Conservation (phyloP, 2,329 filamentous ascomycete species). For the Phialophora verrucosa region DNA sequence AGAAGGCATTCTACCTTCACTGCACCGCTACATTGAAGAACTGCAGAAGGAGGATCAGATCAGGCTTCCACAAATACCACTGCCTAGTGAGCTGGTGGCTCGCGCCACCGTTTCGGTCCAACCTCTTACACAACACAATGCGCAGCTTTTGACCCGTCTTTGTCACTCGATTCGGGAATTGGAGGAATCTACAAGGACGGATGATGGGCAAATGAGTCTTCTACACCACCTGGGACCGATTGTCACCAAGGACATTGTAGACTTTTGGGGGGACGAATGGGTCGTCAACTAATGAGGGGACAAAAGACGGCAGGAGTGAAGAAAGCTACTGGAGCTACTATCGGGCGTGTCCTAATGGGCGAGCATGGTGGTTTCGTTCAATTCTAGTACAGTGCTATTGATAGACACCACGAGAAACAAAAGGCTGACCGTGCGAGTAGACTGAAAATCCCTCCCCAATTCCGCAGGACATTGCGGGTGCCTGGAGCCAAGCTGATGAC, state of each 20-base stretch:
- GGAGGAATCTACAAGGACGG: conserved; percentile 35
- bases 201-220: conserved; percentile 24
- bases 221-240: conserved; percentile 20
- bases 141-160: conserved; percentile 44
- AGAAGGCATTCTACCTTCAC: conserved; percentile 18
- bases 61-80: background rate
- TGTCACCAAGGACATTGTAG: conserved; percentile 29
- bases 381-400: background rate
- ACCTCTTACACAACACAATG: conserved; percentile 42
- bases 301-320: background rate
- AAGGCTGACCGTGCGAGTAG: background rate
- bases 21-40: conserved; percentile 21
- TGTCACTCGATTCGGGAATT: conserved; percentile 38
- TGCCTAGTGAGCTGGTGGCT: conserved; percentile 31
- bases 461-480: background rate
- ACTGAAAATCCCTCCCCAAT: conserved; percentile 1
- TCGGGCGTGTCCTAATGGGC: background rate
- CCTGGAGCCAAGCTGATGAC: conserved; percentile 20
- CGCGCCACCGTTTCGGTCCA: conserved; percentile 34
- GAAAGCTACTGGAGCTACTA: background rate
- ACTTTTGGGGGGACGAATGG: conserved; percentile 39
- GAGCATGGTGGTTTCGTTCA: background rate
- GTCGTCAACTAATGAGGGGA: conserved; percentile 4
- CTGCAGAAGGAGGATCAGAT: conserved; percentile 8
- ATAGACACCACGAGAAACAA: background rate